A percentile compares a stretch with the other conserved stretches of the same genome.
phyloP scores from a whole-genome alignment of 2,329 filamentous ascomycete species.

The Pestalotiopsis sp. region DNA sequence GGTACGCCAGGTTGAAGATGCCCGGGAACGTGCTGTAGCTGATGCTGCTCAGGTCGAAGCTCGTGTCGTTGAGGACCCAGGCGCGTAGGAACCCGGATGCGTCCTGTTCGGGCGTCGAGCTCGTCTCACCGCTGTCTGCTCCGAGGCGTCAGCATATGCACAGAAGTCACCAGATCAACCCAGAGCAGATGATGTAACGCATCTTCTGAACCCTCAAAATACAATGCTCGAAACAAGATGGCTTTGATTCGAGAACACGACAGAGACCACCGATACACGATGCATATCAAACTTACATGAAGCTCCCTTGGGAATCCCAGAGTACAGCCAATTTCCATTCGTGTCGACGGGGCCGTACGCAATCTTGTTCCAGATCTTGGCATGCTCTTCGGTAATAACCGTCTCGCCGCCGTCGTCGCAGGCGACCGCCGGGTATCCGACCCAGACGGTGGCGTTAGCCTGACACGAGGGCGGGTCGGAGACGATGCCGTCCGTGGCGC shows the following conservation, averaged over 20 bases:
- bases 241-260: too few species aligned
- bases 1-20: conserved; percentile 3
- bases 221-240: too few species aligned
- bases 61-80: conserved; percentile 5
- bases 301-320: conserved; percentile 8
- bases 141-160: background rate
- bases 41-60: conserved; percentile 6
- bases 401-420: conserved; percentile 7
- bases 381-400: conserved; percentile 12
- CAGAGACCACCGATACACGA: background rate
- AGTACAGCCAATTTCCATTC: conserved; percentile 9
- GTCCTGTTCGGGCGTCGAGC: background rate
- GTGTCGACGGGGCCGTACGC: conserved; percentile 12
- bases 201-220: too few species aligned
- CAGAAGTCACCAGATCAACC: background rate
- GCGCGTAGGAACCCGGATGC: conserved; percentile 1
- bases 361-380: conserved; percentile 13
- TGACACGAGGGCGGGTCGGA: conserved; percentile 8
- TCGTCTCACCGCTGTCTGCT: background rate
- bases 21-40: conserved; percentile 6
- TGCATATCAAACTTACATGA: background rate
- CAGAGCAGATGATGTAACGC: too few species aligned
- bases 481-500: background rate
- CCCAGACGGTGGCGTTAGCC: conserved; percentile 12
- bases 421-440: conserved; percentile 10